phyloP scores from a whole-genome alignment of 2,329 filamentous ascomycete genomes.

The Ascochyta clinopodiicola region DNA sequence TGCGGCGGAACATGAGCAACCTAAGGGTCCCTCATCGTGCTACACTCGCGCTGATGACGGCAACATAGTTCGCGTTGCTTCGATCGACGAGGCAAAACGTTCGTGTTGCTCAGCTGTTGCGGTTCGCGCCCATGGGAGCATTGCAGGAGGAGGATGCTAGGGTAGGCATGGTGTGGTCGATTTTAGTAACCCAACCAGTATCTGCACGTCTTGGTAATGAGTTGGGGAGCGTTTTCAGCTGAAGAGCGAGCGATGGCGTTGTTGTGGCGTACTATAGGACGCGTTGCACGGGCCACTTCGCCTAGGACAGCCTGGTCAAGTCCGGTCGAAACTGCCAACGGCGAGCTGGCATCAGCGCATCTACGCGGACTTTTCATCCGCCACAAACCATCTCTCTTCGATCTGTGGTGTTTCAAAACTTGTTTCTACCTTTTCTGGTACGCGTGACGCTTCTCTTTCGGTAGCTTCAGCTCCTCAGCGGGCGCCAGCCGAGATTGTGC shows the following conservation, averaged over 20 bases:
- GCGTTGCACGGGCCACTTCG: conserved; percentile 21
- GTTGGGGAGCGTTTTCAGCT: conserved; percentile 39
- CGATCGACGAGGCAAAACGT: conserved; percentile 31
- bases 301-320: conserved; percentile 27
- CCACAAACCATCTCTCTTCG: conserved; percentile 15
- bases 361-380: conserved; percentile 10
- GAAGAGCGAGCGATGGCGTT: conserved; percentile 40
- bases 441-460: conserved; percentile 8
- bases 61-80: conserved; percentile 24
- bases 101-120: conserved; percentile 45
- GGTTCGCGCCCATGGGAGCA: conserved; percentile 39
- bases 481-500: conserved; percentile 27
- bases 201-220: conserved; percentile 28
- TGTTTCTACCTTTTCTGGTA: conserved; percentile 5
- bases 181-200: conserved; percentile 33
- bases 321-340: conserved; percentile 22
- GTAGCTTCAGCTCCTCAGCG: conserved; percentile 12
- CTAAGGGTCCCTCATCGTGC: conserved; percentile 6
- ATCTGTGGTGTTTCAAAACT: conserved; percentile 4
- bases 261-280: conserved; percentile 32
- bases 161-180: conserved; percentile 34
- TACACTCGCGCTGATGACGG: conserved; percentile 16
- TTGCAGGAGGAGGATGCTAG: conserved; percentile 42
- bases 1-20: conserved; percentile 2
- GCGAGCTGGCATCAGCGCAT: conserved; percentile 17